Evolutionary conservation across 345 rosid species (phyloP).

Genomic region (Barbarea vulgaris): DNA sequence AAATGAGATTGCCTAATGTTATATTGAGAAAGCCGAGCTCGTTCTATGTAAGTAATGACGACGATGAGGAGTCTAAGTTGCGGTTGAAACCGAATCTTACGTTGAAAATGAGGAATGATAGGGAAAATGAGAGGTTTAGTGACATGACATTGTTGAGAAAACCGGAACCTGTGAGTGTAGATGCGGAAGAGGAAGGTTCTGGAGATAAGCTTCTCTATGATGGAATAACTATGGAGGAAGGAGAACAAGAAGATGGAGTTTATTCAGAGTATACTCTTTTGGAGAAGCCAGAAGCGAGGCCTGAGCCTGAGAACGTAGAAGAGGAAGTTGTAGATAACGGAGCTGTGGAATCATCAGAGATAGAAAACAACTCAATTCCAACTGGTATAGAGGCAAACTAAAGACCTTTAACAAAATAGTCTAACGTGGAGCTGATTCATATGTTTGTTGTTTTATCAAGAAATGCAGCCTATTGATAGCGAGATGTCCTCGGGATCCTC

Average conservation of each 20-base stretch:
- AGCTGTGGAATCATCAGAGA: conserved; percentile 31
- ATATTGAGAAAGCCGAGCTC: conserved; percentile 76
- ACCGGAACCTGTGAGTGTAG: conserved; percentile 48
- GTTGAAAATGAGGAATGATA: conserved; percentile 59
- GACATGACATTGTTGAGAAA: conserved; percentile 77
- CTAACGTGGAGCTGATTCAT: conserved; percentile 29
- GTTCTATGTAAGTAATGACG: conserved; percentile 55
- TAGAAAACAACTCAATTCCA: conserved; percentile 19
- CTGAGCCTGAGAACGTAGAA: conserved; percentile 32
- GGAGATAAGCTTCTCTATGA: conserved; percentile 20
- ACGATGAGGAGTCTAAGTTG: conserved; percentile 60
- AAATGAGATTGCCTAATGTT: conserved; percentile 72
- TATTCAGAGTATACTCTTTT: conserved; percentile 53
- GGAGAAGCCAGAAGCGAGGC: conserved; percentile 51
- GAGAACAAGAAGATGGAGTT: conserved; percentile 34
- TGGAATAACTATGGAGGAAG: conserved; percentile 25
- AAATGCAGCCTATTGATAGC: conserved; percentile 51
- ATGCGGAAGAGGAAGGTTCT: conserved; percentile 35
- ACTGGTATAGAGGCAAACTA: conserved; percentile 21
- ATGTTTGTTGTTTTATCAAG: conserved; percentile 53
- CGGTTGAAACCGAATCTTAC: conserved; percentile 71
- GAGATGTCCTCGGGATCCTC: conserved; percentile 33
- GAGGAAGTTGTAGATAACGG: conserved; percentile 29
- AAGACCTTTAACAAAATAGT: conserved; percentile 1
- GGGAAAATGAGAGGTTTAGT: conserved; percentile 62